Evolutionary conservation across 164 flowering plant genomes (phyloP), one percentile per base, ranked within the genome.

Genomic region (Aristolochia contorta): DNA sequence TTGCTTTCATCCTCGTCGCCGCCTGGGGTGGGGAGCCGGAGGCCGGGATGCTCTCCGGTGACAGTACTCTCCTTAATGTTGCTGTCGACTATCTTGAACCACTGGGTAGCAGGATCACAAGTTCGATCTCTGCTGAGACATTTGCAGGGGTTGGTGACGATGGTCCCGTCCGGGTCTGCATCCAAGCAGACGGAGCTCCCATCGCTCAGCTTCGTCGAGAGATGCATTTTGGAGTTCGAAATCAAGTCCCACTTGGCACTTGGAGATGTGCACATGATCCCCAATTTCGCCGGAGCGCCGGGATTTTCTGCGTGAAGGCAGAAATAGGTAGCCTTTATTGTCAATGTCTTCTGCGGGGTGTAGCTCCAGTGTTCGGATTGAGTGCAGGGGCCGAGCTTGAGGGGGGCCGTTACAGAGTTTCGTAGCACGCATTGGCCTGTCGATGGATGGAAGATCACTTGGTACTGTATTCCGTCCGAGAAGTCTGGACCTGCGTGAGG

Each of bases 71-170:
- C 7, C 33, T 3, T 3, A 7, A 7, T 59, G 16, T 41, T 25
- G 30, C 46, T 59, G 12, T 37, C 19, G 6, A 59, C 56, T 25
- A 59, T 18, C 41, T 65, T 53, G 63, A 65, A 65, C 68, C 68
- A 65, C 13, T 66, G 64, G 47, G 57, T 53, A 1, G 41, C 43
- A n/a, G 68, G 63, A n/a, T 65, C 68, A 54, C 58, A 59, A 1
- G 57, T 2, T 22, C 10, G 24, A 27, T 59, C 63, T 45, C 53
- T 43, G 19, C 41, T 32, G 21, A 59, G 14, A 45, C 63, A 65
- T 53, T 58, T 58, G 63, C 68, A 65, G 18, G 63, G 58, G 18
- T 53, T 59, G 58, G 68, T 65, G 30, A 65, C n/a, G 58, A 65
- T 46, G 53, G 12, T 53, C 33, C 53, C 19, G 53, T 43, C 43